Conservation (phyloP, 352 stramenopile species). For the Pythium sp. region DNA sequence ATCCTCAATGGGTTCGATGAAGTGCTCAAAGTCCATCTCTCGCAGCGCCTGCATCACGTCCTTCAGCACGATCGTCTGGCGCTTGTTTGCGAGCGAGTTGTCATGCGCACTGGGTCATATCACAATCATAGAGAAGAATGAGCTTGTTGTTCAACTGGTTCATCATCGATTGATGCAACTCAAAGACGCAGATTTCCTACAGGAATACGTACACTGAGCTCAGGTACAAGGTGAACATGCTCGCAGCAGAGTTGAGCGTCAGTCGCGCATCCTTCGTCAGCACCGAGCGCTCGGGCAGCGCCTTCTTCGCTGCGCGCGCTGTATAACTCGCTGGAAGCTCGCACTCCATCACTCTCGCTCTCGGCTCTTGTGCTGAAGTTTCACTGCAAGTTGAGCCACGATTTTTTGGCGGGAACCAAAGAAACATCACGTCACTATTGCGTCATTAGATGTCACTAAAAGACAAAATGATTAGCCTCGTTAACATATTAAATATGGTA, state of each 20-base stretch:
- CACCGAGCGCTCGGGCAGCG: slow-evolving; percentile 62
- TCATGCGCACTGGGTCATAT: slow-evolving; percentile 50
- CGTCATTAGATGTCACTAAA: no score
- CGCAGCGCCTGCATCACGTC: slow-evolving; percentile 69
- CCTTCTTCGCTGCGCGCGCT: slow-evolving; percentile 60
- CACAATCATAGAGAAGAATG: neutral
- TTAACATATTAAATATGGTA: no score
- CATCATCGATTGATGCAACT: neutral
- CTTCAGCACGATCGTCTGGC: slow-evolving; percentile 71
- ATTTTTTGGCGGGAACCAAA: slow-evolving; percentile 14
- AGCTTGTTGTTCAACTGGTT: neutral
- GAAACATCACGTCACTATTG: no score
- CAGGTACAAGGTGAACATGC: slow-evolving; percentile 80
- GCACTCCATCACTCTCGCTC: slow-evolving; percentile 49
- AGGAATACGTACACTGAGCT: slow-evolving; percentile 48
- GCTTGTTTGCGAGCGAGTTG: slow-evolving; percentile 60
- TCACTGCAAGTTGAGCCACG: neutral
- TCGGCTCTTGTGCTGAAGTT: neutral
- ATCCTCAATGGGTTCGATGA: slow-evolving; percentile 61
- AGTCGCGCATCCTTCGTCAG: slow-evolving; percentile 63
- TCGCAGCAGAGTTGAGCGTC: slow-evolving; percentile 69
- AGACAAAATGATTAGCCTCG: no score
- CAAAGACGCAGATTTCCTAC: neutral
- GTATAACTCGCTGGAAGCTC: slow-evolving; percentile 69
- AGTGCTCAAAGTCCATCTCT: slow-evolving; percentile 80